Conservation (phyloP, 257 asterid species). For the Vinca minor region DNA sequence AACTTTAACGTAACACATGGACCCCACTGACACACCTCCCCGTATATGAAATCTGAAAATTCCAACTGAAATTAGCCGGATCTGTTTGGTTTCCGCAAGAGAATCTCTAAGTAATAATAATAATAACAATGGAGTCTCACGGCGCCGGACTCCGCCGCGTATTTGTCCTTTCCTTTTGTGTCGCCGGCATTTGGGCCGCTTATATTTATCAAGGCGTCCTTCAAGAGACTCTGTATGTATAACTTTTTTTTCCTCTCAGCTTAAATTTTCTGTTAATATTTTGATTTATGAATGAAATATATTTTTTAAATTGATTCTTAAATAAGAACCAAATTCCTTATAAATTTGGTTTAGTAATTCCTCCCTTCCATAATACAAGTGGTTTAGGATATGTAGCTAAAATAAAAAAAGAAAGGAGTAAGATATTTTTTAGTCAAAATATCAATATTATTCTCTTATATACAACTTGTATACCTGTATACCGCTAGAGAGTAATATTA, state of each 20-base stretch:
- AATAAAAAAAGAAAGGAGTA: no score
- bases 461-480: no score
- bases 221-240: constrained; percentile 73
- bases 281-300: background rate
- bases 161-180: constrained; percentile 63
- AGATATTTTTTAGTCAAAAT: no score
- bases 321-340: background rate
- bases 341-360: background rate
- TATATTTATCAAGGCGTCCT: constrained; percentile 93
- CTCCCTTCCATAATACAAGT: no score
- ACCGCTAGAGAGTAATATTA: no score
- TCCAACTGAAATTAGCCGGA: constrained; percentile 23
- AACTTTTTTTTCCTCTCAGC: background rate
- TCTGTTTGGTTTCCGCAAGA: constrained; percentile 31
- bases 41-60: background rate
- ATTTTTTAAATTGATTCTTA: background rate
- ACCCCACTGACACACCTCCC: constrained; percentile 7
- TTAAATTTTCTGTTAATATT: background rate
- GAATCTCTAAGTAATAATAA: background rate
- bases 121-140: constrained; percentile 51
- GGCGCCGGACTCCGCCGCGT: constrained; percentile 75
- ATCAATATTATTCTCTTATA: no score
- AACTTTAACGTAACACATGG: constrained; percentile 20
- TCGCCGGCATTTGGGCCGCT: constrained; percentile 95
- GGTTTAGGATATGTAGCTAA: no score